Base-by-base conservation (phyloP, 805 yeast genomes). In the Cyberlindnera veronae region DNA sequence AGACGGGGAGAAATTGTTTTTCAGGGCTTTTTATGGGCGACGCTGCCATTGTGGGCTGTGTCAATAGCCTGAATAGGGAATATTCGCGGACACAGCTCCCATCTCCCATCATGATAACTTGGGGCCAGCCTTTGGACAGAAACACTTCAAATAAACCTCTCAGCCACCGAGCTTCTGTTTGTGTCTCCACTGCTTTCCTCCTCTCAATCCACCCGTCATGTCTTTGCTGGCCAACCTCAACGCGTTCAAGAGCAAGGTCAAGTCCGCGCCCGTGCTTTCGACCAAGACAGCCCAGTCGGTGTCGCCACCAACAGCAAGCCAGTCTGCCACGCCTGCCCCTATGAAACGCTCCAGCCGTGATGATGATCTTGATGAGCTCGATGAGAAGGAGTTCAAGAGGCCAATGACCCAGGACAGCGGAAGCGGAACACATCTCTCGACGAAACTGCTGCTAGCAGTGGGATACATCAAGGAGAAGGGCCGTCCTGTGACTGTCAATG, bases 371-470 rank as follows among this genome's bases (percentile, higher is more conserved):
- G 58, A 50, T 26, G 54, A 49, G 10, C 57, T 53, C 15, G 55
- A 54, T 14, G 53, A 49, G 6, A 41, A 45, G 15, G 53, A 53
- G 5, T 41, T 46, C 21, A 52, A 54, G 35, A 60, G 55, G 24
- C 68, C 70, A 6, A 60, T n/a, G n/a, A n/a, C 64, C 3, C 46
- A 56, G 2, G 56, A 53, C 15, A 27, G 48, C 11, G 28, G 27
- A 5, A 30, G 50, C 5, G 58, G 60, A 1, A 49, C 85, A 50
- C 95, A 86, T 59, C 73, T 84, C 41, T 85, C 95, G 5, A 90
- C 97, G 4, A 87, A 88, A 59, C 71, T 93, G 39, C 81, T 87
- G 55, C 77, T 89, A 58, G 97, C 98, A 2, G 93, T 93, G 15
- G 98, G 93, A 58, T 85, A 79, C 58, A 80, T 93, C 45, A 90